Evolutionary conservation across 2,329 filamentous ascomycete species (phyloP).

Genomic region (Ophiognomonia clavigignenti-juglandacearum): DNA sequence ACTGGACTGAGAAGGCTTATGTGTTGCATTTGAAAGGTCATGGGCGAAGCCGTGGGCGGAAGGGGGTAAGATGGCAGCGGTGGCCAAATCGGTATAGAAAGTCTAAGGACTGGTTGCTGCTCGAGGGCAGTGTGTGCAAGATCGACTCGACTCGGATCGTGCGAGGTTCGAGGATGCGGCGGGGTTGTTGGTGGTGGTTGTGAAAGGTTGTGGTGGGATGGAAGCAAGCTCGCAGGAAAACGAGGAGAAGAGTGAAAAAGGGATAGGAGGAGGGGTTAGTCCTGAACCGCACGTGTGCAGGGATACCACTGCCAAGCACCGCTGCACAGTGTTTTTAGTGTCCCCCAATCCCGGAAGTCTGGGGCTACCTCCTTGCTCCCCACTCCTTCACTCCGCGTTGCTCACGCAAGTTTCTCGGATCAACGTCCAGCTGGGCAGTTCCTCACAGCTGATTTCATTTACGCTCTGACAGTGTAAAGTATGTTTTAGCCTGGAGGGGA

Average conservation of each 20-base stretch:
- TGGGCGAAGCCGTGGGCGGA: constrained; percentile 39
- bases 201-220: too few relatives aligned
- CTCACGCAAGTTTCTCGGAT: too few relatives aligned
- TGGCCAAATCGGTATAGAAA: constrained; percentile 22
- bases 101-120: constrained; percentile 23
- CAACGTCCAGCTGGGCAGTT: too few relatives aligned
- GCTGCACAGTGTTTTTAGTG: too few relatives aligned
- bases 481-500: too few relatives aligned
- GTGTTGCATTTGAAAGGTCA: constrained; percentile 55
- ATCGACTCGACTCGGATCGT: not conserved
- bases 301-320: too few relatives aligned
- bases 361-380: too few relatives aligned
- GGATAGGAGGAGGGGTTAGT: not conserved
- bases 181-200: not conserved
- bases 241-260: constrained; percentile 18
- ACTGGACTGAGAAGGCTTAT: constrained; percentile 44
- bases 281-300: too few relatives aligned
- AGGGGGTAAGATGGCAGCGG: constrained; percentile 31
- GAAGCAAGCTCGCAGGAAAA: constrained; percentile 14
- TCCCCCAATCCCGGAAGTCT: too few relatives aligned
- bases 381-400: too few relatives aligned
- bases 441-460: too few relatives aligned
- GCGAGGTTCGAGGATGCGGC: not conserved
- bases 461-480: too few relatives aligned
- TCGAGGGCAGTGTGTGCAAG: constrained; percentile 20